phyloP scores from a whole-genome alignment of 768 basidiomycete species.

The Phaeotremella fagi region DNA sequence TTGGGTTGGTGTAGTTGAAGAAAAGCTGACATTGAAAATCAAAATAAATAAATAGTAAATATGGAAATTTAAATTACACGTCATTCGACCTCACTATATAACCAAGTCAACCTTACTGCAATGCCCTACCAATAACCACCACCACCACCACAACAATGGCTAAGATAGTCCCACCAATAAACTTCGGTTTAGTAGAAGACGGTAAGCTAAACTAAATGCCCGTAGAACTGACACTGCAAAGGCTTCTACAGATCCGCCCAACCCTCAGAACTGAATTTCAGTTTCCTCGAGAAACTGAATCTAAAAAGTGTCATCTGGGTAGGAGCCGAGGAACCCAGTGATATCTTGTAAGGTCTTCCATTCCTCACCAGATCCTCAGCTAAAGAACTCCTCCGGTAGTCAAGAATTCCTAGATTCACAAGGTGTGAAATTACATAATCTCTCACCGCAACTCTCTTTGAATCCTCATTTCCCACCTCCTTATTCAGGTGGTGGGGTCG shows the following conservation, averaged over 20 bases:
- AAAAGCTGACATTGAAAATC: no score
- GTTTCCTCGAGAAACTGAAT: constrained; percentile 53
- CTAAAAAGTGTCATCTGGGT: constrained; percentile 47
- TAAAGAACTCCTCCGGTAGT: neutral
- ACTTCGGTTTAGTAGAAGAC: constrained; percentile 49
- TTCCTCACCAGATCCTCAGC: neutral
- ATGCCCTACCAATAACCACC: no score
- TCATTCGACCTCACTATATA: neutral
- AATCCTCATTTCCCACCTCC: constrained; percentile 45
- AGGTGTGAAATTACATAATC: constrained; percentile 44
- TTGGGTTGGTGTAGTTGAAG: no score
- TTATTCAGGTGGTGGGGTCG: constrained; percentile 34
- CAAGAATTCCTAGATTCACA: constrained; percentile 42
- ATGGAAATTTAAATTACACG: no score
- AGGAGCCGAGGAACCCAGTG: constrained; percentile 48
- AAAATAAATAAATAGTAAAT: no score
- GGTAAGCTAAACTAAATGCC: constrained; percentile 16
- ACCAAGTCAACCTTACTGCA: no score
- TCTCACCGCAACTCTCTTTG: constrained; percentile 37
- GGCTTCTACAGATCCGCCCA: constrained; percentile 49
- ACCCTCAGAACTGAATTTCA: constrained; percentile 55
- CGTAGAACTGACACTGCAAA: neutral
- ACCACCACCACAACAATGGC: constrained; percentile 20
- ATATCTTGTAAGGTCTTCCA: constrained; percentile 39
- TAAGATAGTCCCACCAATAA: constrained; percentile 46